A percentile compares a stretch with the other conserved stretches of the same genome.
Conservation (phyloP, 148 eudicot species). For the Nepenthes mirabilis region DNA sequence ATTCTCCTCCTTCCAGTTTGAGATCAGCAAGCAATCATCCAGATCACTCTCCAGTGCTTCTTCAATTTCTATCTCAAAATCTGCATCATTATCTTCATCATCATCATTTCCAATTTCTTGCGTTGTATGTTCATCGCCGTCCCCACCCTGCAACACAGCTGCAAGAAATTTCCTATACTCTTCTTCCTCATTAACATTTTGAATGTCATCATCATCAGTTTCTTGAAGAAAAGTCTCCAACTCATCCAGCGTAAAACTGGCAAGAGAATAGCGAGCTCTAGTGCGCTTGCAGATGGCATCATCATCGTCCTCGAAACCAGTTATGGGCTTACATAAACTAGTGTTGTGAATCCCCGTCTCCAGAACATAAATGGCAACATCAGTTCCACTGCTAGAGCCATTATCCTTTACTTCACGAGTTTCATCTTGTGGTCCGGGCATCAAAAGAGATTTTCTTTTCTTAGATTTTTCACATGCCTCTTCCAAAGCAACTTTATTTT, state of each 20-base stretch:
- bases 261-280: conserved; percentile 95
- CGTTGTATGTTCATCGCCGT: conserved; percentile 27
- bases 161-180: conserved; percentile 94
- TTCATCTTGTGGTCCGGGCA: conserved; percentile 20
- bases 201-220: conserved; percentile 87
- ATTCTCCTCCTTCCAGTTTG: conserved; percentile 12
- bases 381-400: conserved; percentile 22
- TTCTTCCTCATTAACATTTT: conserved; percentile 84
- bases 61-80: conserved; percentile 89
- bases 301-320: conserved; percentile 40
- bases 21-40: conserved; percentile 37
- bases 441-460: conserved; percentile 19
- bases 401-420: conserved; percentile 17
- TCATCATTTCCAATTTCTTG: conserved; percentile 50
- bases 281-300: conserved; percentile 91
- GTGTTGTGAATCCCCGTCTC: conserved; percentile 8
- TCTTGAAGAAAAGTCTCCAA: conserved; percentile 96
- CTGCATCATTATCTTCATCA: conserved; percentile 99
- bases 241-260: conserved; percentile 88
- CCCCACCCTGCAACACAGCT: conserved; percentile 67
- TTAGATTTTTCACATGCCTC: conserved; percentile 5
- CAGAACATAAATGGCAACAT: conserved; percentile 21
- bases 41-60: conserved; percentile 93
- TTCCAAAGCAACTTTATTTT: conserved; percentile 6
- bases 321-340: conserved; percentile 9